Evolutionary conservation across 2,329 filamentous ascomycete genomes (phyloP), one percentile per base, ranked within the genome.

Genomic region (Fusarium tricinctum): DNA sequence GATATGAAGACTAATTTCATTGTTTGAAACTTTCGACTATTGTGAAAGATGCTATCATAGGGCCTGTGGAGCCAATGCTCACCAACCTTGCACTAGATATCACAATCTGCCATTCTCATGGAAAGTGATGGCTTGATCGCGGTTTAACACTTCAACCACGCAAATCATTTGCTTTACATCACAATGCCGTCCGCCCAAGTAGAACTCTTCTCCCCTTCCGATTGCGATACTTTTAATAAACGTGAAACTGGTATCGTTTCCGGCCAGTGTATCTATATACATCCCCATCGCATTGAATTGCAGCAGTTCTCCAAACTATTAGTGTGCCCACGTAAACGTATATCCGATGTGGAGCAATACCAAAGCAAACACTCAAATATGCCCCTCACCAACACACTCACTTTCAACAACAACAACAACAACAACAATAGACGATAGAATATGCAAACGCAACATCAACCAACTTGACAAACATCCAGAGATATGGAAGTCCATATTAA

Each of bases 331-430:
- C 7, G 35, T 19, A 32, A 61, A 51, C 45, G 26, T 19, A 26
- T 22, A 14, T 20, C 9, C n/a, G 8, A 17, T 13, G 12, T 30
- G 20, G 9, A 8, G n/a, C 20, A 10, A 42, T 35, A 38, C 22
- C 20, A 45, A 51, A 12, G 28, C 33, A 52, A 52, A 52, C 47
- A 10, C 35, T 28, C 17, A 12, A 23, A 35, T 13, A 7, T 39
- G 45, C 38, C 43, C 50, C 22, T 66, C 47, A 40, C 30, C 45
- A 30, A 45, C 23, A 46, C n/a, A 26, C 17, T 32, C 15, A 14
- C 26, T n/a, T 19, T 14, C 15, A 38, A 43, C 8, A 9, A 23
- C 22, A 23, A 23, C 22, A 23, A 23, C n/a, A n/a, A n/a, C n/a
- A n/a, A 28, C 22, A 49, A 42, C 17, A 32, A 17, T 15, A 53